Evolutionary conservation across 2,329 filamentous ascomycete species (phyloP), one percentile per base, ranked within the genome.

Genomic region (Aspergillus quadrilineatus): DNA sequence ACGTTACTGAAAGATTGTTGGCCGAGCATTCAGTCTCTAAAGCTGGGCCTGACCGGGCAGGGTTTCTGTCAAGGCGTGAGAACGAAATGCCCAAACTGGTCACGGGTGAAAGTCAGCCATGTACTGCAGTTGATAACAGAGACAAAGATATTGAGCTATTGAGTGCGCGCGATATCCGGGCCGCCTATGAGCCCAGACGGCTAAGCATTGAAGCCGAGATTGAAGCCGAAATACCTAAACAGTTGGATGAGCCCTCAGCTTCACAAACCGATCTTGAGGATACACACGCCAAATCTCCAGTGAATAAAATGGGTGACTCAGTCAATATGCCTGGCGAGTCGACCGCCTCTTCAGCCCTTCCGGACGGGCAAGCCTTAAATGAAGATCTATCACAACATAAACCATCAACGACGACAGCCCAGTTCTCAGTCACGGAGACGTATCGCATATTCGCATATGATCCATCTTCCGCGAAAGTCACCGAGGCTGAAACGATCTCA

Each of bases 381-480:
- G 29, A 28, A 41, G 10, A 3, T 15, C 14, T 5, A 14, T 28
- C 37, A n/a, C 39, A 50, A 17, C n/a, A 52, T 32, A 49, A 56
- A 26, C 17, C 14, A 6, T 26, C 46, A 34, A 6, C 5, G 14
- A 3, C 14, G 17, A 8, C 28, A 12, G 26, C 7, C 14, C 15
- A 17, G 3, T 49, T 3, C 41, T 22, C 53, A 22, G 41, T 50
- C n/a, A 17, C 59, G 26, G 58, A 63, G 6, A 59, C 57, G 4
- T 74, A 74, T 57, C 69, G 69, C 28, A 65, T 77, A n/a, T 63
- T 77, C 29, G 71, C 73, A 8, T 75, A 73, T 51, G 74, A 77
- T 55, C 57, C 69, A 9, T 66, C 64, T 6, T 67, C 62, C 4
- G 61, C 63, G 5, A 53, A 67, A 54, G 61, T 76, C 2, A 69